Evolutionary conservation across 352 stramenopile species (phyloP).

Genomic region (Phytophthora sansomeana): DNA sequence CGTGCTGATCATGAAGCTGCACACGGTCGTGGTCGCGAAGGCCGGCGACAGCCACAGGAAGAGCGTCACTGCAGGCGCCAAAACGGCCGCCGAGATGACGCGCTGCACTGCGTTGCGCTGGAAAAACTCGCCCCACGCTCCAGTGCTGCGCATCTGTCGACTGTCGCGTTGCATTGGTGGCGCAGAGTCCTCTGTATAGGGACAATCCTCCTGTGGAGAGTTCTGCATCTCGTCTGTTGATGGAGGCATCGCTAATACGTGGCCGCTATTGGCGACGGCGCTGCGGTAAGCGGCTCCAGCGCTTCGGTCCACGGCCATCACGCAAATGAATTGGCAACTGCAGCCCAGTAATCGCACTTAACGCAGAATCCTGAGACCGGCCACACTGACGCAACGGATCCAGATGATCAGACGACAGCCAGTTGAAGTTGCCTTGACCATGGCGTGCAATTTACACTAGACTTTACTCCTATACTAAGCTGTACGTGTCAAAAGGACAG

Average conservation of each 20-base stretch:
- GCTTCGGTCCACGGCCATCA: slow-evolving; percentile 13
- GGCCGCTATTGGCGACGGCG: background rate
- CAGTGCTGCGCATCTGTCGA: slow-evolving; percentile 1
- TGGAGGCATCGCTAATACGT: background rate
- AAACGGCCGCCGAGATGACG: slow-evolving; percentile 57
- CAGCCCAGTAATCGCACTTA: slow-evolving; percentile 1
- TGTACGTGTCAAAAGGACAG: too few species aligned
- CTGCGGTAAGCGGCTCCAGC: background rate
- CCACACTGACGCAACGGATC: slow-evolving; percentile 18
- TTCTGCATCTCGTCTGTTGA: slow-evolving; percentile 15
- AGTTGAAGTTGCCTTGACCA: slow-evolving; percentile 16
- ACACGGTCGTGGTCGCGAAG: slow-evolving; percentile 70
- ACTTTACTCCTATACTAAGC: background rate
- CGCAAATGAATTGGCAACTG: slow-evolving; percentile 8
- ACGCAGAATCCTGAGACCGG: slow-evolving; percentile 8
- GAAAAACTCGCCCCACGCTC: slow-evolving; percentile 40
- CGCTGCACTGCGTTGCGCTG: slow-evolving; percentile 67
- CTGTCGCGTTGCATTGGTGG: background rate
- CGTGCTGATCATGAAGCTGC: slow-evolving; percentile 61
- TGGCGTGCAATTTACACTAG: background rate
- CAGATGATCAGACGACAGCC: background rate
- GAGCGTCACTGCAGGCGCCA: slow-evolving; percentile 65
- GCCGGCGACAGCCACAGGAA: slow-evolving; percentile 74
- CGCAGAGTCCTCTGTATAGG: slow-evolving; percentile 15
- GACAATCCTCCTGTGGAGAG: slow-evolving; percentile 19